Evolutionary conservation across 441 rosid genomes (phyloP), one percentile per base, ranked within the genome.

Genomic region (Hypseocharis bilobata): DNA sequence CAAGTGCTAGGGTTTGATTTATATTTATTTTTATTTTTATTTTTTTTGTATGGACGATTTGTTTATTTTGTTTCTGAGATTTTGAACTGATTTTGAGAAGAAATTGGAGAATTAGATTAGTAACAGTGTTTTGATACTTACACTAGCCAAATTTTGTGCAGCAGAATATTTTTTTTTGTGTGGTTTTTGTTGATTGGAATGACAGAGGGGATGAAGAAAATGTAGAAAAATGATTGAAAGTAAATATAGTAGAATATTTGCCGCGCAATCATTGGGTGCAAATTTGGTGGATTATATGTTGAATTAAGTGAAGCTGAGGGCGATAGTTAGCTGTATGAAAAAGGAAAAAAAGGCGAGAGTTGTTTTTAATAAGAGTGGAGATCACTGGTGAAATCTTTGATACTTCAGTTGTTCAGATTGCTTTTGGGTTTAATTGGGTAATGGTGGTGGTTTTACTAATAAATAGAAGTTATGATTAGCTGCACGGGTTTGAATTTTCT

Each of bases 1-100:
- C 56, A 68, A 28, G 68, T 63, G 68, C 66, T 79, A 66, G 84
- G 84, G 77, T 76, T 77, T 79, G 65, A 17, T 62, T 66, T 55
- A 45, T 49, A 66, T 34, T 63, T 23, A 4, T 29, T 11, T 62
- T 60, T 42, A 2, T 49, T 74, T 68, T 5, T 65, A 58, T 57
- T 38, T 49, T 32, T 44, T 64, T 69, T 77, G 58, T 64, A 16
- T 67, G 42, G 62, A 49, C 36, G 2, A 67, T 68, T 14, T 17
- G 32, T 8, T 26, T n/a, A 47, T 10, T 25, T 13, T 25, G 1
- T 26, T n/a, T 57, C 3, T 28, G 22, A n/a, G 61, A 17, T 27
- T 57, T 57, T 57, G 36, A 77, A 69, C 79, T 70, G 63, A 79
- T 64, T 84, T 51, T 63, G 70, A 59, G 73, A 62, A 38, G 27